These are phyloP conservation scores for Penicillium sp. DNA, from an alignment of 2,329 filamentous ascomycete species.

Conservation along the genomic window DNA sequence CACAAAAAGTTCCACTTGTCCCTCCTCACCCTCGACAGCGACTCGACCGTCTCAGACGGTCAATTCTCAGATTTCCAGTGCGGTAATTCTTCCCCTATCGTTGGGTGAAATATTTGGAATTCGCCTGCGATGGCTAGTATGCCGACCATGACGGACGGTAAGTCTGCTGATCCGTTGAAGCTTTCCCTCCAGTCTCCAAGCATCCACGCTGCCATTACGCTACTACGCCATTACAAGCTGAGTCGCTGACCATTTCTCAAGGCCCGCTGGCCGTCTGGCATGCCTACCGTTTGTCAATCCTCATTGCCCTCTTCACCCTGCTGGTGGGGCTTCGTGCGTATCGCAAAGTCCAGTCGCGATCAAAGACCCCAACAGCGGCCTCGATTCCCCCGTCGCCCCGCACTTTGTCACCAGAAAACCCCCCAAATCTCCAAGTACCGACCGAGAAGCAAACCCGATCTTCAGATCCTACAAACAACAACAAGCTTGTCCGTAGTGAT, in stretches of 20 bases:
- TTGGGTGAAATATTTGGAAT: too few relatives aligned
- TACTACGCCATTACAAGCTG: background rate
- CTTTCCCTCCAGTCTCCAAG: background rate
- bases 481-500: conserved; percentile 14
- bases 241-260: conserved; percentile 19
- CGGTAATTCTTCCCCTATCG: background rate
- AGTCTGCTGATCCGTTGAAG: background rate
- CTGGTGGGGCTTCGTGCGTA: conserved; percentile 35
- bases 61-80: background rate
- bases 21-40: background rate
- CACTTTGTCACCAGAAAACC: conserved; percentile 28
- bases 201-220: too few relatives aligned
- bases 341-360: conserved; percentile 24
- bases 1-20: background rate
- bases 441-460: conserved; percentile 3
- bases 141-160: conserved; percentile 1
- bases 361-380: conserved; percentile 31
- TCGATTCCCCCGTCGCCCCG: conserved; percentile 36
- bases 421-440: conserved; percentile 11
- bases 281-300: conserved; percentile 47
- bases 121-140: background rate
- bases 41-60: background rate
- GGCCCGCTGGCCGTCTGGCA: conserved; percentile 50
- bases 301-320: conserved; percentile 42
- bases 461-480: conserved; percentile 2